phyloP scores from a whole-genome alignment of 2,329 filamentous ascomycete genomes.

The Pseudopyricularia cyperi region DNA sequence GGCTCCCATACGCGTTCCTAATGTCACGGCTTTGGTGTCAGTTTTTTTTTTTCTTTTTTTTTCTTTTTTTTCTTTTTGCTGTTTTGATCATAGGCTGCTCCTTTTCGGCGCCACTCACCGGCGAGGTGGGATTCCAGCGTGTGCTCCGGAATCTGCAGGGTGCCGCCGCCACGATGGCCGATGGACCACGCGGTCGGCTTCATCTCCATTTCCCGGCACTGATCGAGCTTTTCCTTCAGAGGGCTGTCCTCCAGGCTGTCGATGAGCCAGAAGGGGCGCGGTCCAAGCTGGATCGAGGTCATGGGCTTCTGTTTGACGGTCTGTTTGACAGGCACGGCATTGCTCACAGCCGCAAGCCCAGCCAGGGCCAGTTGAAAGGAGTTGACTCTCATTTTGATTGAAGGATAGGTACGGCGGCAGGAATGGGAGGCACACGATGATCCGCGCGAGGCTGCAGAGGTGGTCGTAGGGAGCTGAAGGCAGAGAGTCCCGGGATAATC shows the following conservation, averaged over 20 bases:
- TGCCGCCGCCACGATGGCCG: conserved; percentile 48
- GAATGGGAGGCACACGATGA: background rate
- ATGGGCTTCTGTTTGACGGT: conserved; percentile 14
- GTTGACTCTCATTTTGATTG: background rate
- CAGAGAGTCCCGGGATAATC: background rate
- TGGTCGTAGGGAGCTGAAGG: background rate
- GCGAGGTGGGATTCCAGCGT: conserved; percentile 45
- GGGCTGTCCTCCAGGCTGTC: conserved; percentile 46
- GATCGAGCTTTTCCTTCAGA: conserved; percentile 45
- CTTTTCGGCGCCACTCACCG: conserved; percentile 19
- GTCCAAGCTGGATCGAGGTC: conserved; percentile 43
- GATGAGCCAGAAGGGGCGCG: conserved; percentile 51
- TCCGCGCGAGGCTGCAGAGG: background rate
- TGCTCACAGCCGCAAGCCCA: background rate
- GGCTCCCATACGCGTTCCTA: conserved; percentile 41
- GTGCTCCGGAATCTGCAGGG: conserved; percentile 53
- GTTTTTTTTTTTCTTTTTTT: background rate
- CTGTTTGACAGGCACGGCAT: background rate
- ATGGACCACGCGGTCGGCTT: conserved; percentile 42
- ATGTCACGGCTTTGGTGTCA: background rate
- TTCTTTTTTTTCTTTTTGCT: background rate
- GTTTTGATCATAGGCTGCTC: background rate
- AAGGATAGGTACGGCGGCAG: background rate
- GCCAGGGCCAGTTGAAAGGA: background rate
- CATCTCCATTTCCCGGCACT: conserved; percentile 42